phyloP scores from a whole-genome alignment of 441 rosid species.

The Flueggea neowawraea region DNA sequence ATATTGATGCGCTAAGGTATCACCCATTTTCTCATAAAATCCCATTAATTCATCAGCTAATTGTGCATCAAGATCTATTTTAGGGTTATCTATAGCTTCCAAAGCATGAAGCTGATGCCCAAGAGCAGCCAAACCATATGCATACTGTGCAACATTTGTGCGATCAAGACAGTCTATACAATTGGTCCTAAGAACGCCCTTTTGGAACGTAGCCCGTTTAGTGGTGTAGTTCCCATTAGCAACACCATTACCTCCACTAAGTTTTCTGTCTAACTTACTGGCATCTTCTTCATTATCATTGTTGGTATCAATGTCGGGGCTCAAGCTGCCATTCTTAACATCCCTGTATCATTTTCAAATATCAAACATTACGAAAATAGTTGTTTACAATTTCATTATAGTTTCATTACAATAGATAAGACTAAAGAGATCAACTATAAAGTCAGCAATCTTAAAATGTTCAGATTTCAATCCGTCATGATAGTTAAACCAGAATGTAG shows the following conservation, averaged over 20 bases:
- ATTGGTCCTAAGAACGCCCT: constrained; percentile 93
- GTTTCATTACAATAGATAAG: too few relatives aligned
- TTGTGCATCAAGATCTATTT: constrained; percentile 75
- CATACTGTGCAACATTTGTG: constrained; percentile 99
- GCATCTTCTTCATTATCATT: constrained; percentile 44
- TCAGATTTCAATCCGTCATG: too few relatives aligned
- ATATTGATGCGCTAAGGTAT: constrained; percentile 97
- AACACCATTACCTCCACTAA: constrained; percentile 26
- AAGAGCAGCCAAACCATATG: constrained; percentile 96
- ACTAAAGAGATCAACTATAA: too few relatives aligned
- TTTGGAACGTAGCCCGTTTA: constrained; percentile 65
- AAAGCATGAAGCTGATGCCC: constrained; percentile 86
- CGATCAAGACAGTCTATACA: constrained; percentile 99
- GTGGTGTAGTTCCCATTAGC: constrained; percentile 46
- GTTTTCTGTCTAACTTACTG: constrained; percentile 34
- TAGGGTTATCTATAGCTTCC: constrained; percentile 61
- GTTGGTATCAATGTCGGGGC: constrained; percentile 34
- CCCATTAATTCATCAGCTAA: constrained; percentile 89
- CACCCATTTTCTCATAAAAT: constrained; percentile 96
- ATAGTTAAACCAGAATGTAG: too few relatives aligned
- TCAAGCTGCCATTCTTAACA: constrained; percentile 31
- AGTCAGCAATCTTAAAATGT: too few relatives aligned
- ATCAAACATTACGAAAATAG: constrained; percentile 14
- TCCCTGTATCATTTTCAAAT: constrained; percentile 45
- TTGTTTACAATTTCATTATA: background rate